Base-by-base conservation (phyloP, 2,329 filamentous ascomycete genomes). In the Graphilbum ipis-grandicollis region DNA sequence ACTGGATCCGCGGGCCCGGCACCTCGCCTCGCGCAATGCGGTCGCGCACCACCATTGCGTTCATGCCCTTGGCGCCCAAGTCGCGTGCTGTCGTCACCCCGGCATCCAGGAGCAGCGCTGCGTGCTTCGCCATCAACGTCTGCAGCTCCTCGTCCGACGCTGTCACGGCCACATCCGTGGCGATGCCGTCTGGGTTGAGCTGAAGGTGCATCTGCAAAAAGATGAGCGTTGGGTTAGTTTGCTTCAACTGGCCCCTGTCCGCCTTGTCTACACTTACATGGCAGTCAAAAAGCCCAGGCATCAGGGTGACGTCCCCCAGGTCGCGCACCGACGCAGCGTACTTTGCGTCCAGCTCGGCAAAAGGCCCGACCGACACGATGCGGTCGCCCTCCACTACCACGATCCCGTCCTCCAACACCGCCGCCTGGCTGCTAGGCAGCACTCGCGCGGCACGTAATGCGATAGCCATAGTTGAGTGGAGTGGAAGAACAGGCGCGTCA, bases 11-110 rank as follows among this genome's bases (percentile, higher is more conserved):
- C 9, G 42, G 42, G 1, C 42, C 42, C 4, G 38, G 25, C 7
- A 44, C 38, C 21, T 40, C 35, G 13, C 38, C 38, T 8, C 30
- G 32, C 19, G 35, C 29, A 10, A 44, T 44, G 10, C 38, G 35
- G 8, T 41, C 36, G 2, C 41, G 35, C 5, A 25, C 41, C 5
- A n/a, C 19, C 14, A 41, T 36, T 10, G 18, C 40, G 19, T 31
- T 37, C 31, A 39, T 34, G 3, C 42, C 22, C 6, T 22, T 21
- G 14, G 30, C 34, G 14, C 42, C 41, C 3, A 44, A 36, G 17
- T 44, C 42, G 6, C 42, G 38, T 2, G 42, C 42, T 9, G 42
- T 44, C 4, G 42, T 44, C 9, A 44, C 36, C 17, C 42, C 42
- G 1, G 40, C 42, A 15, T 44, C 42, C 6, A 44, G 38, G 7